Evolutionary conservation across 108 stramenopile genomes (phyloP), one percentile per base, ranked within the genome.

Genomic region (Pinguiococcus pyrenoidosus): DNA sequence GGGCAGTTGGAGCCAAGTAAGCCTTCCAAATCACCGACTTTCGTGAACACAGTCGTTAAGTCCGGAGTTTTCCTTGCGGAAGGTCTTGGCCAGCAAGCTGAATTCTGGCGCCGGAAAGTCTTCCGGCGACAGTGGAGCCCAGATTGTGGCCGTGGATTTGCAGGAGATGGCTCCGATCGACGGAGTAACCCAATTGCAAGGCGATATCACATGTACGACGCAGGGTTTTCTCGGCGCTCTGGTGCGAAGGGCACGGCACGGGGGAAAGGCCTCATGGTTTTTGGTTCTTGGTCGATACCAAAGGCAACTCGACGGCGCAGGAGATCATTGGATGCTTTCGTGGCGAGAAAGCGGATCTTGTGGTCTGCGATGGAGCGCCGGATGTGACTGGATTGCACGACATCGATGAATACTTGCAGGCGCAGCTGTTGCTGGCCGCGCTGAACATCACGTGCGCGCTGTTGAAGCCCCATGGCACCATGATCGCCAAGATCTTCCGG

Each of bases 401-500:
- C 36, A 68, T 92, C 8, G 92, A 98, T 55, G 84, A 85, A 50
- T 89, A 83, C 64, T 37, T 90, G n/a, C 97, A 99, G 64, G n/a
- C 27, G 9, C 85, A 94, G 68, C 72, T 99, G 30, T 52, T 99
- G 26, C 54, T 93, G 12, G 82, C 84, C 12, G 94, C 94, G 10
- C 67, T 92, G 28, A 77, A 82, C 59, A 92, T 99, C 44, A 77
- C 91, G 1, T 84, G 86, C 0, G 84, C 82, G 54, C 75, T 92
- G 10, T 64, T 99, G 28, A 36, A 38, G 0, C 51, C 52, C 0
- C 88, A 85, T 1, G 97, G 97, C 14, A 80, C 78, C 17, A 95
- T 99, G 58, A 87, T 95, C 10, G 97, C 94, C 39, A 99, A 99
- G 64, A 88, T 99, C 23, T 99, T 99, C 50, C 75, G 97, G 1